Conservation (phyloP, 257 asterid genomes). For the Mitragyna speciosa region DNA sequence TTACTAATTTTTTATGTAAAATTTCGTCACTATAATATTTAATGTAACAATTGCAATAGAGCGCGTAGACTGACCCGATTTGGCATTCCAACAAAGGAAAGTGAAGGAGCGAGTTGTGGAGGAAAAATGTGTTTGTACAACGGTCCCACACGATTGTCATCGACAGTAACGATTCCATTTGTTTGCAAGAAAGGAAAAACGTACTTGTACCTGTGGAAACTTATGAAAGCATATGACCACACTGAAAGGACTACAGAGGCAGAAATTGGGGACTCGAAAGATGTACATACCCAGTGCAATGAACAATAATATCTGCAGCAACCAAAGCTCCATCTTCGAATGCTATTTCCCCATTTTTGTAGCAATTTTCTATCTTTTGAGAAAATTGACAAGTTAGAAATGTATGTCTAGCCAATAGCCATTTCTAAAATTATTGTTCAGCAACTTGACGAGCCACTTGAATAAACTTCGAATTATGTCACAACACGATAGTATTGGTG, state of each 20-base stretch:
- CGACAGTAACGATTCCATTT: slow-evolving; percentile 46
- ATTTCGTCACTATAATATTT: too few species aligned
- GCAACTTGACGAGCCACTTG: background rate
- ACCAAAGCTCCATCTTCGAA: slow-evolving; percentile 54
- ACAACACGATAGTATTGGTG: too few species aligned
- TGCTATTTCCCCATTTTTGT: slow-evolving; percentile 48
- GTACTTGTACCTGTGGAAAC: slow-evolving; percentile 39
- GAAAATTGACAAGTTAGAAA: slow-evolving; percentile 44
- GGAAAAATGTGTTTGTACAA: slow-evolving; percentile 66
- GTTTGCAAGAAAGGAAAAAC: slow-evolving; percentile 56
- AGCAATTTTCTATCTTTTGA: slow-evolving; percentile 23
- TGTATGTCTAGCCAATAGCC: background rate
- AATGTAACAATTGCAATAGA: too few species aligned
- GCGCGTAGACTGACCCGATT: slow-evolving; percentile 24
- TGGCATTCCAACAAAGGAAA: slow-evolving; percentile 58
- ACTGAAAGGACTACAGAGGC: too few species aligned
- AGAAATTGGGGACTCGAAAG: too few species aligned
- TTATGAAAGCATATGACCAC: too few species aligned
- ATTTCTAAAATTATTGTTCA: too few species aligned
- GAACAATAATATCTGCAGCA: slow-evolving; percentile 53
- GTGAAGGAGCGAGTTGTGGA: slow-evolving; percentile 55
- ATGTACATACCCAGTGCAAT: slow-evolving; percentile 54
- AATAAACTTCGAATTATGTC: too few species aligned
- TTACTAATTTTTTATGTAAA: too few species aligned
- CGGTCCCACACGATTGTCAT: slow-evolving; percentile 57